Percentiles rank a stretch among this genome's conserved stretches.
phyloP scores from a whole-genome alignment of 371 early-diverging fungal genomes.

The Amoeboaphelidium occidentale region DNA sequence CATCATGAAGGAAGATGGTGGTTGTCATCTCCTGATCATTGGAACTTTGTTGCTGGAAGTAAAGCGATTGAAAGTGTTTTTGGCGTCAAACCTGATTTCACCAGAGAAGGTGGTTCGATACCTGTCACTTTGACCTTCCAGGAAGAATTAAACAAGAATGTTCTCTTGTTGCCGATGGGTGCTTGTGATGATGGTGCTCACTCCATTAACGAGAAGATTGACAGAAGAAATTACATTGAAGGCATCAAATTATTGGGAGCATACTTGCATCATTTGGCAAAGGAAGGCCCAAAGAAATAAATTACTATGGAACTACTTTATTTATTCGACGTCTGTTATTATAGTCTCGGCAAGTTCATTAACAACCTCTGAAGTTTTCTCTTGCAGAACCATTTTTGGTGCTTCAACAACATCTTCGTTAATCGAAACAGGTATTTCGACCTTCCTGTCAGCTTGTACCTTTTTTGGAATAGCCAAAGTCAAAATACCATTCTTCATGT shows the following conservation, averaged over 20 bases:
- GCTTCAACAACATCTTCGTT: too few species aligned
- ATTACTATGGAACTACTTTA: too few species aligned
- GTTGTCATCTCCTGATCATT: constrained; percentile 69
- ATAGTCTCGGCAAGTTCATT: too few species aligned
- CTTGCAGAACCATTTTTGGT: too few species aligned
- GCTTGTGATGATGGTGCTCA: constrained; percentile 75
- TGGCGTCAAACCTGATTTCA: constrained; percentile 70
- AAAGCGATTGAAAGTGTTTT: constrained; percentile 71
- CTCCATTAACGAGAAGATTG: constrained; percentile 88
- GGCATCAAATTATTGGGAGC: background rate
- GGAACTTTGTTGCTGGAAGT: constrained; percentile 72
- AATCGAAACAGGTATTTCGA: too few species aligned
- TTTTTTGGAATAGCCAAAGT: too few species aligned
- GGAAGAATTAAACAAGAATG: constrained; percentile 64
- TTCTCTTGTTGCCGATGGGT: constrained; percentile 78
- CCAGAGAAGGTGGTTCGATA: constrained; percentile 80
- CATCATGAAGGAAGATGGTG: constrained; percentile 73
- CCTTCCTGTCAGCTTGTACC: too few species aligned
- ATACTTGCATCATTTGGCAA: background rate
- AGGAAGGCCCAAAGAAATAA: too few species aligned
- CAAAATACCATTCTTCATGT: too few species aligned
- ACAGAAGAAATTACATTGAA: constrained; percentile 14
- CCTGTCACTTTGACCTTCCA: constrained; percentile 95
- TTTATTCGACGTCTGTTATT: too few species aligned
- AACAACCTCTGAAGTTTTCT: too few species aligned